phyloP scores from a whole-genome alignment of 306 rosid species.

The Quercus engelmannii region DNA sequence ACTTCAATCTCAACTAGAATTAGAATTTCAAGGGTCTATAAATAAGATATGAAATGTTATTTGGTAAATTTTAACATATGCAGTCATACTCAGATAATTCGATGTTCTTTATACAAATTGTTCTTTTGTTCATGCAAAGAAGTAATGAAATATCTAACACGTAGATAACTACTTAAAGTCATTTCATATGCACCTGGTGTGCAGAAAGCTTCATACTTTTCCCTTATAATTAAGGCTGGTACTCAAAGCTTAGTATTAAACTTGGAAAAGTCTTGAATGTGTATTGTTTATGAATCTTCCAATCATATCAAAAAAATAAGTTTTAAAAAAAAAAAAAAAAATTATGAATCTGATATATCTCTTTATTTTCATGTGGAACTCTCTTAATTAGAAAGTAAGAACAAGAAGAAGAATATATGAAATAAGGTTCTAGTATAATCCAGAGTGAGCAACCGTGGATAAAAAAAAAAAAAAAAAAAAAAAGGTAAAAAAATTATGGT shows the following conservation, averaged over 20 bases:
- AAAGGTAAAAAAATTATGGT: neutral
- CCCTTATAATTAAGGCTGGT: neutral
- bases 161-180: neutral
- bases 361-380: neutral
- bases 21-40: neutral
- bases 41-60: neutral
- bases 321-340: no score
- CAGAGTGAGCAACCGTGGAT: neutral
- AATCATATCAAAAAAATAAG: no score
- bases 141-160: neutral
- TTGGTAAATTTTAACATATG: slow-evolving; percentile 1
- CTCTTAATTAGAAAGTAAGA: neutral
- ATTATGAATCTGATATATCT: neutral
- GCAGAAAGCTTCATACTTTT: neutral
- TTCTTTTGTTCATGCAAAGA: slow-evolving; percentile 1
- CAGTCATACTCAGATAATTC: neutral
- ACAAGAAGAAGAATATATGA: neutral
- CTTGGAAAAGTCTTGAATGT: neutral
- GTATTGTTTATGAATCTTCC: neutral
- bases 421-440: neutral
- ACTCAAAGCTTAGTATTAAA: neutral
- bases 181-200: neutral
- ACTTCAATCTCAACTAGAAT: slow-evolving; percentile 10
- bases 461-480: neutral
- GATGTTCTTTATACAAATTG: neutral